Conservation (phyloP, 768 basidiomycete genomes). For the Kwoniella mangroviensis region DNA sequence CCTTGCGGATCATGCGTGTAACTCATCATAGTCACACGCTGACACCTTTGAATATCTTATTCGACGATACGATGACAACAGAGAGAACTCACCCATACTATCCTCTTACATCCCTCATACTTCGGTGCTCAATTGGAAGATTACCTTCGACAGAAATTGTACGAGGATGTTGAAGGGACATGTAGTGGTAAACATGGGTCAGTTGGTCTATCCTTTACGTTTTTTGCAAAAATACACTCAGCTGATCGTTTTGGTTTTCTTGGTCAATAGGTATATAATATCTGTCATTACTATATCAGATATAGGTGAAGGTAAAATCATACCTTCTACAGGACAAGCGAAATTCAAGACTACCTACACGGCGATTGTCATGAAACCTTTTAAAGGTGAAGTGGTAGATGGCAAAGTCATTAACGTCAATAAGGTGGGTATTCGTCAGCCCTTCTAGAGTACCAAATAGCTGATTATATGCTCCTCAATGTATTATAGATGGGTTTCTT, state of each 20-base stretch:
- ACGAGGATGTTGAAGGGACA: slow-evolving; percentile 95
- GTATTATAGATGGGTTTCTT: slow-evolving; percentile 91
- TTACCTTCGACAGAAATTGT: slow-evolving; percentile 89
- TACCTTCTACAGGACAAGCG: slow-evolving; percentile 89
- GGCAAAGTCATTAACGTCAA: slow-evolving; percentile 93
- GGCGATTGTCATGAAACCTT: slow-evolving; percentile 99
- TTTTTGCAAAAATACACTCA: background rate
- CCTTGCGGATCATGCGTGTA: background rate
- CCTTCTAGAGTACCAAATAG: background rate
- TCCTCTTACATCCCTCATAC: slow-evolving; percentile 95
- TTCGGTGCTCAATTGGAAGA: slow-evolving; percentile 95
- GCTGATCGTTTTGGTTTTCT: slow-evolving; percentile 15
- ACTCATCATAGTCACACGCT: slow-evolving; percentile 12
- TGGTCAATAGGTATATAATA: slow-evolving; percentile 54
- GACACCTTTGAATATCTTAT: slow-evolving; percentile 12
- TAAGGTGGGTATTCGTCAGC: slow-evolving; percentile 67
- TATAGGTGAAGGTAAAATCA: slow-evolving; percentile 89
- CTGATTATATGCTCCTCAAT: background rate
- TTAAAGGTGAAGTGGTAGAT: slow-evolving; percentile 98
- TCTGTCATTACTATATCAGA: slow-evolving; percentile 67
- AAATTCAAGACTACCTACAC: slow-evolving; percentile 93
- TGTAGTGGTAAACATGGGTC: slow-evolving; percentile 90
- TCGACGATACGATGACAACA: slow-evolving; percentile 52
- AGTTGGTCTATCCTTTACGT: slow-evolving; percentile 14
- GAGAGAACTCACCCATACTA: slow-evolving; percentile 98